Conservation (phyloP, 768 basidiomycete species). For the Wakefieldia striispora region DNA sequence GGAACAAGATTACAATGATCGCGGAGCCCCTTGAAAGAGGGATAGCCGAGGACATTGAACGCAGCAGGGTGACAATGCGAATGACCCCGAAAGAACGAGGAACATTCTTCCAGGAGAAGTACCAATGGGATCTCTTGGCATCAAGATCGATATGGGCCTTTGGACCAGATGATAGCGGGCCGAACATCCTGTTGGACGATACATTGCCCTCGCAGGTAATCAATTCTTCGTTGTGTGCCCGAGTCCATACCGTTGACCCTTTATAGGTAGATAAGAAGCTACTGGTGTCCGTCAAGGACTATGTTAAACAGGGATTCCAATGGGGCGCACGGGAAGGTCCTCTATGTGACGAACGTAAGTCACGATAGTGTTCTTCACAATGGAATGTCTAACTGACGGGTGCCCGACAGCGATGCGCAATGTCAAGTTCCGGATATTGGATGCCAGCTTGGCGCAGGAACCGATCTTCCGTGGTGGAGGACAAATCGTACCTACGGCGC, state of each 20-base stretch:
- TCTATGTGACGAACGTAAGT: conserved; percentile 96
- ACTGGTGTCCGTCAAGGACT: conserved; percentile 84
- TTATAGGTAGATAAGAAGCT: conserved; percentile 88
- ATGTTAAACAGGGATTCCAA: conserved; percentile 98
- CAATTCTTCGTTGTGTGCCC: neutral
- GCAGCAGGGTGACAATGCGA: conserved; percentile 88
- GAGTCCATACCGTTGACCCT: neutral
- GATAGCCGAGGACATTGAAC: conserved; percentile 94
- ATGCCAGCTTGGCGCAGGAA: conserved; percentile 89
- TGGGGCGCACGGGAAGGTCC: conserved; percentile 99
- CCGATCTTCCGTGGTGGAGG: conserved; percentile 98
- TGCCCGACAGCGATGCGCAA: conserved; percentile 83
- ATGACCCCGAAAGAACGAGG: conserved; percentile 96
- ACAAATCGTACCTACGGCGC: conserved; percentile 98
- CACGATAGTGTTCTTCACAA: neutral
- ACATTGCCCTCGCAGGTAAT: conserved; percentile 89
- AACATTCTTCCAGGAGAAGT: conserved; percentile 93
- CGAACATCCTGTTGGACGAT: conserved; percentile 93
- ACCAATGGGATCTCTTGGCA: conserved; percentile 97
- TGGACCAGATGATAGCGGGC: conserved; percentile 93
- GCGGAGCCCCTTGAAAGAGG: conserved; percentile 96
- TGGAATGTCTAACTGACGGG: neutral
- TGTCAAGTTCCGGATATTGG: conserved; percentile 95
- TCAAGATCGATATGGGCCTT: conserved; percentile 99
- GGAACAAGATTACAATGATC: conserved; percentile 99